Base-by-base conservation (phyloP, 306 rosid genomes). In the Acmispon strigosus region DNA sequence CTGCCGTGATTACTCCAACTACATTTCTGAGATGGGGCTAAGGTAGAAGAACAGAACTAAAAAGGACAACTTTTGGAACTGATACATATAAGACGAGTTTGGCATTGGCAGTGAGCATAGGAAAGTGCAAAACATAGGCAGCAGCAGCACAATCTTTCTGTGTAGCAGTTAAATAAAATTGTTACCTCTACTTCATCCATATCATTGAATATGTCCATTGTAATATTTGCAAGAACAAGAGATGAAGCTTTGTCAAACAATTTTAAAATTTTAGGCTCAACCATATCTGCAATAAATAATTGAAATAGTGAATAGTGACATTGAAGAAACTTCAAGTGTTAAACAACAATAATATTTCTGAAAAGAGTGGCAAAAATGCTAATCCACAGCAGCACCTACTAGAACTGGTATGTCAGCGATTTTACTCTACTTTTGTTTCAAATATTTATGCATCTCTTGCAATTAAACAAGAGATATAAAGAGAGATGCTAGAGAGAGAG, bases 171-270 rank as follows among this genome's bases (percentile, higher is more conserved):
- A 18, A 15, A 11, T 19, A 68, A 62, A 44, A 58, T 47, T 54
- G 43, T 67, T 84, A 92, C 98, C 98, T 90, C 92, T 82, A 86
- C 70, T 22, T 90, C 92, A 16, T 85, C 87, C 3, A 88, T 75
- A 72, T 72, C 82, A 66, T 82, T 82, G 39, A 78, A 80, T 32
- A 75, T 14, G 64, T 91, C 90, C 10, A 77, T 6, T 1, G 86
- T 70, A 70, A 94, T 82, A 77, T 89, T 87, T 53, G 92, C 73
- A 72, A 95, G 79, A 85, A 83, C 60, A 49, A 84, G 52, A 66
- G 97, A 87, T 4, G 88, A 76, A 75, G 92, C 95, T 82, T 76
- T 86, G 49, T 73, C 76, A 72, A 80, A 76, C 58, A 91, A 67
- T 32, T 66, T 87, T 51, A 82, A 82, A 78, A 94, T 78, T 68